Base-by-base conservation (phyloP, 345 rosid species). In the Gossypium australe region DNA sequence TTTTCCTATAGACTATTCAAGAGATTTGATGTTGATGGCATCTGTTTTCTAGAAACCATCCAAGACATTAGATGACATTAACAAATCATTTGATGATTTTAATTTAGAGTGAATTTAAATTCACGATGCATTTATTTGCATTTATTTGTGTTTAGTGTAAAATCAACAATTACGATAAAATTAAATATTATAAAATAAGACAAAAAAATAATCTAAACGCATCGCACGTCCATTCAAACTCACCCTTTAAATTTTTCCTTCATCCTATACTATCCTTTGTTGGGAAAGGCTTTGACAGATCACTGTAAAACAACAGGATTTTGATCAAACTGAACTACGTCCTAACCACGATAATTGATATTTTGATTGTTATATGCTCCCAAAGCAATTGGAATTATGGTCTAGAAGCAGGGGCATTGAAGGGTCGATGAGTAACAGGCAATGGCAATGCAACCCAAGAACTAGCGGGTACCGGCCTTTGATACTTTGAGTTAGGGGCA, bases 401-500 rank as follows among this genome's bases (percentile, higher is more conserved):
- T 20, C 85, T 62, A 14, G 87, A 71, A 17, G 75, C 77, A 14
- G 87, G 74, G 8, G 71, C 24, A 71, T 78, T 75, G 8, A 82
- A 71, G 10, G 76, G 67, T 64, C 65, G 70, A 18, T 68, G 86
- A 60, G 75, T 77, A 48, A 48, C 14, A 14, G 52, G 52, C 52
- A 80, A 57, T 10, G 86, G 87, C 78, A 85, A 41, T 10, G 87
- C 71, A 6, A 86, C 85, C 95, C 93, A 90, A 0, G 95, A 87
- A 67, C 76, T 86, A 25, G 81, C 55, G 2, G 85, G 72, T 18
- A 79, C 41, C 0, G 78, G 78, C 2, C 86, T 66, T 48, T 45
- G 71, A 47, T 34, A 1, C 41, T 34, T 34, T 34, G 41, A 34
- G 41, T 34, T 34, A 5, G 41, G 7, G 41, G 41, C 41, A 34